These are phyloP conservation scores for Kodamaea hsintzibuensis DNA, from an alignment of 805 yeast species.

Conservation along the genomic window DNA sequence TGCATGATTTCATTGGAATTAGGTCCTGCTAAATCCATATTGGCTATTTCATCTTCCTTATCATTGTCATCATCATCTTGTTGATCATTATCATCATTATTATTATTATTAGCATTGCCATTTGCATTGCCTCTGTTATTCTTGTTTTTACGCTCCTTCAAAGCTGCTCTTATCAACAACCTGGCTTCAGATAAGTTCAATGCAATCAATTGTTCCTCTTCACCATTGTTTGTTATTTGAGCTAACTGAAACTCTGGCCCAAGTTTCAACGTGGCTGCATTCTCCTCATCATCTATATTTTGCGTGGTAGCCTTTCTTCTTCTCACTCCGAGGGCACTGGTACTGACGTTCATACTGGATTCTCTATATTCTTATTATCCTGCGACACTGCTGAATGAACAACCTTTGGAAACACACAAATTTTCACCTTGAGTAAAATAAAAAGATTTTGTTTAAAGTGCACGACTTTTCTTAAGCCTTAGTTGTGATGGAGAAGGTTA, in stretches of 20 bases:
- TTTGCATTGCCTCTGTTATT: slow-evolving; percentile 34
- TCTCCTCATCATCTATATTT: slow-evolving; percentile 84
- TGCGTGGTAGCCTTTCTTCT: slow-evolving; percentile 62
- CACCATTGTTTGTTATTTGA: slow-evolving; percentile 81
- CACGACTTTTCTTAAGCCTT: background rate
- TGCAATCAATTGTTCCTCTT: slow-evolving; percentile 74
- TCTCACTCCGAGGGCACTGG: slow-evolving; percentile 83
- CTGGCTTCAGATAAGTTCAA: slow-evolving; percentile 89
- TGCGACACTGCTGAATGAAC: background rate
- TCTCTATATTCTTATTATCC: background rate
- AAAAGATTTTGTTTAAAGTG: background rate
- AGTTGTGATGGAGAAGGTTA: no score
- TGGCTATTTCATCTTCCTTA: slow-evolving; percentile 46
- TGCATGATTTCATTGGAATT: slow-evolving; percentile 86
- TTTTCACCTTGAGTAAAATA: background rate
- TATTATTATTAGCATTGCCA: background rate
- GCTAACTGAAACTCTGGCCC: slow-evolving; percentile 90
- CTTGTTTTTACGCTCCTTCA: slow-evolving; percentile 58
- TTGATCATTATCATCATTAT: slow-evolving; percentile 17
- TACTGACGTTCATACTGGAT: slow-evolving; percentile 74
- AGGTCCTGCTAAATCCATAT: slow-evolving; percentile 57
- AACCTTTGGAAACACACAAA: background rate
- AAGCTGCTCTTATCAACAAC: slow-evolving; percentile 84
- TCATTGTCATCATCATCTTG: slow-evolving; percentile 38
- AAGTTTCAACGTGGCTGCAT: slow-evolving; percentile 79